phyloP scores from a whole-genome alignment of 345 rosid species.

The Durio zibethinus region DNA sequence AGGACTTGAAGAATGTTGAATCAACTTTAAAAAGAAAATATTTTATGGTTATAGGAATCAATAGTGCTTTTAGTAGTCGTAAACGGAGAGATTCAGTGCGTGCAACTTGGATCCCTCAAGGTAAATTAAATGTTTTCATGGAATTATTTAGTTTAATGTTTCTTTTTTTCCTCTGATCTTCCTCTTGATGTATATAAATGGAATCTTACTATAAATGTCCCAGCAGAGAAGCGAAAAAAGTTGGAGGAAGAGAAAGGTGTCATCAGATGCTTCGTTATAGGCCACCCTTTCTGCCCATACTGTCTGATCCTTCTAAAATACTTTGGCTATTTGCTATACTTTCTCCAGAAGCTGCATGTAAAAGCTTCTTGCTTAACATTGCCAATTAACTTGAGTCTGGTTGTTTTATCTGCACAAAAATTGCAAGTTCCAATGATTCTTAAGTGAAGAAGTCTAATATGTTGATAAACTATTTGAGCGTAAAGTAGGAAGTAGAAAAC shows the following conservation, averaged over 20 bases:
- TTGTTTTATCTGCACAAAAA: neutral
- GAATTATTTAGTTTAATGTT: too few relatives aligned
- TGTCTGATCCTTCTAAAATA: neutral
- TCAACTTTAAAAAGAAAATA: too few relatives aligned
- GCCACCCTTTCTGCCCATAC: conserved; percentile 13
- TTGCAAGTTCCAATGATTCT: neutral
- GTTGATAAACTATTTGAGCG: neutral
- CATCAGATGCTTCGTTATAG: conserved; percentile 77
- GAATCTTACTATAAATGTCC: neutral
- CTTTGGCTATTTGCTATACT: neutral
- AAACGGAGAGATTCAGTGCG: too few relatives aligned
- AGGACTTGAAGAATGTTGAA: too few relatives aligned
- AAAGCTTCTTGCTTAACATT: neutral
- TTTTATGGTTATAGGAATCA: too few relatives aligned
- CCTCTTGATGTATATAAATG: neutral
- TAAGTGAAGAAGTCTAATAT: neutral
- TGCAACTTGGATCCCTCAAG: too few relatives aligned
- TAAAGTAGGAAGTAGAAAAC: neutral
- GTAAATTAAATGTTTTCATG: too few relatives aligned
- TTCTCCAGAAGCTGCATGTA: neutral
- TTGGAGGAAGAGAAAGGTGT: conserved; percentile 79
- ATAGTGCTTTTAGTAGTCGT: too few relatives aligned
- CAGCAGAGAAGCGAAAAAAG: conserved; percentile 58
- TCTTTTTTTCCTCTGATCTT: neutral
- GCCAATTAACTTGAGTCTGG: neutral